Conservation (phyloP, 352 stramenopile genomes). For the Peronosclerospora sorghi region DNA sequence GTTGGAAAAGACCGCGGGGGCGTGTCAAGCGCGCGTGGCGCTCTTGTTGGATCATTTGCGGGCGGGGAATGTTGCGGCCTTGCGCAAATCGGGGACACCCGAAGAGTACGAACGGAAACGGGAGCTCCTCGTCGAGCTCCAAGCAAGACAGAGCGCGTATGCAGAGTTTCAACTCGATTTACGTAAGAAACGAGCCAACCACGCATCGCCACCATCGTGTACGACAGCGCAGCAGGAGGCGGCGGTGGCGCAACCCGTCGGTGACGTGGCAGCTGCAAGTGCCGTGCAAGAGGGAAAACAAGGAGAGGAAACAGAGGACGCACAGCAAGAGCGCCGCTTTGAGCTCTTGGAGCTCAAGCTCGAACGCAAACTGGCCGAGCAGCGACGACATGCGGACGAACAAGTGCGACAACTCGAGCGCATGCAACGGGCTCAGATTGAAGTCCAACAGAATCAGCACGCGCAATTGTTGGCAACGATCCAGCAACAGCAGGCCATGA, state of each 20-base stretch:
- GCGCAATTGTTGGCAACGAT: constrained; percentile 22
- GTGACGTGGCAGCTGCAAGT: constrained; percentile 14
- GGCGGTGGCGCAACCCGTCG: constrained; percentile 16
- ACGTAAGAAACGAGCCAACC: constrained; percentile 7
- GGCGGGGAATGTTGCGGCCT: constrained; percentile 17
- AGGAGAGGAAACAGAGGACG: constrained; percentile 5
- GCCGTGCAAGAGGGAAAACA: constrained; percentile 10
- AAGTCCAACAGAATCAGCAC: constrained; percentile 21
- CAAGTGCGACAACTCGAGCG: constrained; percentile 17
- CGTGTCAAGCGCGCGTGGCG: constrained; percentile 20
- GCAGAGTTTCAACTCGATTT: constrained; percentile 10
- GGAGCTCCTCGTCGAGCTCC: constrained; percentile 14
- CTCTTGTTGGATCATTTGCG: constrained; percentile 23
- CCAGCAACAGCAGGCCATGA: constrained; percentile 28
- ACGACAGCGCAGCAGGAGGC: constrained; percentile 16
- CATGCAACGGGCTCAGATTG: constrained; percentile 15
- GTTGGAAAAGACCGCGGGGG: constrained; percentile 26
- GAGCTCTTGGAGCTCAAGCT: constrained; percentile 24
- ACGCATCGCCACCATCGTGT: neutral
- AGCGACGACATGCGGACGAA: constrained; percentile 18
- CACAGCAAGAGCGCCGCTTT: constrained; percentile 13
- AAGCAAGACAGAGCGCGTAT: constrained; percentile 10
- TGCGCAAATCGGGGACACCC: constrained; percentile 19
- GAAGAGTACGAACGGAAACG: constrained; percentile 22
- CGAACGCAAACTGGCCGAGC: constrained; percentile 22